Evolutionary conservation across 2,329 filamentous ascomycete genomes (phyloP).

Genomic region (Colletotrichum simmondsii): DNA sequence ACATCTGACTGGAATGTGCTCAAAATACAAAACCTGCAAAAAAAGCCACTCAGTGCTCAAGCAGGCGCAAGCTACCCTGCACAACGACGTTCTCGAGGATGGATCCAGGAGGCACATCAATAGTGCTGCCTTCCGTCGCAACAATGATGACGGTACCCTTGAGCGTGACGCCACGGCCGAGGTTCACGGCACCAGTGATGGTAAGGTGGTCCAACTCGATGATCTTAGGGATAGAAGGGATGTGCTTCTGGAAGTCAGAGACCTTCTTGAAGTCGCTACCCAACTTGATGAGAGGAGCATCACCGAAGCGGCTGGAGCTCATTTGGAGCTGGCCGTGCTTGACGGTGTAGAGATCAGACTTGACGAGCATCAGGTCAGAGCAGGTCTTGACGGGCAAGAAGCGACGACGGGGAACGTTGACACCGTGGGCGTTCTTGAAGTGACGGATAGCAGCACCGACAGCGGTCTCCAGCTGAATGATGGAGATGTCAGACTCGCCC

Average conservation of each 20-base stretch:
- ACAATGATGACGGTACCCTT: conserved; percentile 99
- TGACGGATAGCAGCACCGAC: conserved; percentile 98
- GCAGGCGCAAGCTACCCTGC: conserved; percentile 87
- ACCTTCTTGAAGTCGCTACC: conserved; percentile 99
- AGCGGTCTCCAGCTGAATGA: conserved; percentile 98
- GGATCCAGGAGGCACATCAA: conserved; percentile 95
- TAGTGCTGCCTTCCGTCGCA: conserved; percentile 96
- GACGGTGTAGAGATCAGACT: conserved; percentile 98
- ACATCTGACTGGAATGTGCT: conserved; percentile 15
- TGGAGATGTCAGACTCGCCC: conserved; percentile 97
- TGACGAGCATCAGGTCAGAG: conserved; percentile 99
- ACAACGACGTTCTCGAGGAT: conserved; percentile 99
- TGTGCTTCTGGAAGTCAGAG: conserved; percentile 92
- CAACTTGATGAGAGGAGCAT: conserved; percentile 98
- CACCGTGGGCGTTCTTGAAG: conserved; percentile 98
- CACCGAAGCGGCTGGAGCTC: conserved; percentile 95
- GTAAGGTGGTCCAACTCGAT: conserved; percentile 94
- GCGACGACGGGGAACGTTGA: conserved; percentile 96
- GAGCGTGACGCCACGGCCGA: conserved; percentile 92
- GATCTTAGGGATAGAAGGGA: conserved; percentile 89
- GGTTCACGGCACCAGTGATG: conserved; percentile 96
- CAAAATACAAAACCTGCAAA: conserved; percentile 24
- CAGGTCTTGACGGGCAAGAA: conserved; percentile 99
- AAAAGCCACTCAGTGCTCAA: conserved; percentile 66
- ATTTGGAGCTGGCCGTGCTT: conserved; percentile 99